phyloP scores from a whole-genome alignment of 1,284 basidiomycete genomes.

The Naganishia sp. region DNA sequence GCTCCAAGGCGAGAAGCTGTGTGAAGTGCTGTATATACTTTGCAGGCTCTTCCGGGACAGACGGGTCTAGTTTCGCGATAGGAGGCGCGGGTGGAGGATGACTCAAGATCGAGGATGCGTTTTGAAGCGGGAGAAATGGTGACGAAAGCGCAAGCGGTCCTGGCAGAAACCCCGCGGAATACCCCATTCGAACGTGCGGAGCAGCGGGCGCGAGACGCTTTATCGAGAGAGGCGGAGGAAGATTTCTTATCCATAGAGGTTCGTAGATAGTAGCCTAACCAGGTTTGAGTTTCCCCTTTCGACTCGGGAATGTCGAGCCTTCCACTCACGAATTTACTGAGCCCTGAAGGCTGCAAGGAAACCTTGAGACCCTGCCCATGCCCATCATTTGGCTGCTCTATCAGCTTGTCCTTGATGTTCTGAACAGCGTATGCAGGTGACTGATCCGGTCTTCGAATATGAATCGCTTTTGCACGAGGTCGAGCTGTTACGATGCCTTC shows the following conservation, averaged over 20 bases:
- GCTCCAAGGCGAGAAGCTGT: slow-evolving; percentile 35
- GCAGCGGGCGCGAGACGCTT: slow-evolving; percentile 26
- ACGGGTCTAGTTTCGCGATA: slow-evolving; percentile 6
- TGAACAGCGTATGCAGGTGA: background rate
- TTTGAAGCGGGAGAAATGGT: slow-evolving; percentile 5
- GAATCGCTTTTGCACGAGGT: background rate
- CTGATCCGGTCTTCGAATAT: background rate
- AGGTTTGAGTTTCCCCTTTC: background rate
- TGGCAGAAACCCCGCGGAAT: slow-evolving; percentile 28
- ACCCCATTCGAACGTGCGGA: slow-evolving; percentile 34
- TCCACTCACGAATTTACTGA: slow-evolving; percentile 22
- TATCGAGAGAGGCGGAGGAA: slow-evolving; percentile 30
- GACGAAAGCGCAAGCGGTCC: background rate
- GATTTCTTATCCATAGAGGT: slow-evolving; percentile 36
- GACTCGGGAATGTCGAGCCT: background rate
- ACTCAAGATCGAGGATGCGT: slow-evolving; percentile 31
- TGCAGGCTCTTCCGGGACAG: slow-evolving; percentile 21
- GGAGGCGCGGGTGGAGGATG: slow-evolving; percentile 21
- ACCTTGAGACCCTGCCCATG: background rate
- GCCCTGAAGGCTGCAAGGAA: slow-evolving; percentile 8
- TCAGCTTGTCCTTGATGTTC: background rate
- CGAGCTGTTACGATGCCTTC: background rate
- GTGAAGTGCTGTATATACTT: slow-evolving; percentile 37
- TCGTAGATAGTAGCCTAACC: slow-evolving; percentile 32
- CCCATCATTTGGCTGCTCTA: background rate